These are phyloP conservation scores for Davidsoniella eucalypti DNA, from an alignment of 2,329 filamentous ascomycete genomes.

Conservation along the genomic window DNA sequence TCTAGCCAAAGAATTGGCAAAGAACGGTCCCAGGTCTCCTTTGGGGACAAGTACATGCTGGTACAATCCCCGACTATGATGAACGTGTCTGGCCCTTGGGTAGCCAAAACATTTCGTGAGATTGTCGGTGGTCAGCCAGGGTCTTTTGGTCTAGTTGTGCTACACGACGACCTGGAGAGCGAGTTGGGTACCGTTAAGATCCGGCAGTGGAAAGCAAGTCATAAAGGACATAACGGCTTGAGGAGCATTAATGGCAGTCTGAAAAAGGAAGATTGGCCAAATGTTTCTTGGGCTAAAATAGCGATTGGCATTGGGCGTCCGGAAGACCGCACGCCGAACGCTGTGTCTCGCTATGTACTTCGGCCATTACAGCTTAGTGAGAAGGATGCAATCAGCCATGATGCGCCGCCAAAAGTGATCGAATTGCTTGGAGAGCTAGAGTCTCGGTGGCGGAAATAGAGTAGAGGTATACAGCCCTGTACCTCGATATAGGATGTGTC, in stretches of 20 bases:
- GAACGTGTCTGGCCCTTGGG: constrained; percentile 66
- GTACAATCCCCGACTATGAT: constrained; percentile 64
- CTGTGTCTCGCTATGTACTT: constrained; percentile 66
- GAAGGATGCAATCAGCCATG: constrained; percentile 31
- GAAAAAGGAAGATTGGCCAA: constrained; percentile 24
- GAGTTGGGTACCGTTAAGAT: constrained; percentile 50
- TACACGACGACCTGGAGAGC: constrained; percentile 80
- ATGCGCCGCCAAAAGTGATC: constrained; percentile 35
- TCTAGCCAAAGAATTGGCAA: constrained; percentile 30
- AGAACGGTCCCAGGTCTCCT: constrained; percentile 32
- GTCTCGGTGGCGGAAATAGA: constrained; percentile 20
- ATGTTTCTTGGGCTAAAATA: constrained; percentile 39
- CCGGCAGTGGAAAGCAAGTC: constrained; percentile 44
- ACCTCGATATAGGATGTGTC: neutral
- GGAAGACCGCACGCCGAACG: constrained; percentile 43
- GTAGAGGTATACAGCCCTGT: neutral
- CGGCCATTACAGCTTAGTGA: constrained; percentile 42
- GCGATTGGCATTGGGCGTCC: constrained; percentile 83
- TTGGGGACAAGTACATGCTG: constrained; percentile 41
- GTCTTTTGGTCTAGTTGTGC: constrained; percentile 45
- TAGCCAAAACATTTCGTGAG: constrained; percentile 49
- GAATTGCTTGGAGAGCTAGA: constrained; percentile 32
- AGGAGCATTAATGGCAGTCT: constrained; percentile 45
- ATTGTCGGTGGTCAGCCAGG: constrained; percentile 24
- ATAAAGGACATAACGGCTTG: constrained; percentile 59